Base-by-base conservation (phyloP, 805 yeast species). In the Nakazawaea pomicola region DNA sequence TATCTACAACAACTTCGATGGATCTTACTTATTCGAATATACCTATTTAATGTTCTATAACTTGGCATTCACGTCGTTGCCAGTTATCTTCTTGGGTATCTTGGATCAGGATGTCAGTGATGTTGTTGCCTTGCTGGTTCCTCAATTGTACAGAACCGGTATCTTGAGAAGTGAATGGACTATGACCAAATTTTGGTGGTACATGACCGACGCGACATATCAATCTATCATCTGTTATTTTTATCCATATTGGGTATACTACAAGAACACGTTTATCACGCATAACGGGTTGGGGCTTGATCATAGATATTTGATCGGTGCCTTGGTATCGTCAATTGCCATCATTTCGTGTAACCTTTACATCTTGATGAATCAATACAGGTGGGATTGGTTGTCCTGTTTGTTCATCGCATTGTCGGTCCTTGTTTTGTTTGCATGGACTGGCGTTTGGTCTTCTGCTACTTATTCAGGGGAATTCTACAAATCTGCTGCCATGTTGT, bases 41-140 rank as follows among this genome's bases (percentile, higher is more conserved):
- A 84, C 95, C 17, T 82, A 74, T 55, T 70, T 85, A 61, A 80
- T 83, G 76, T 75, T 84, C 56, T 84, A 79, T 69, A 84, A 84
- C 57, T 70, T 85, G 66, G 87, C 88, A 4, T 84, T 84, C 54
- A 84, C 93, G 1, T 83, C 93, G 7, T 60, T 83, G 44, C 91
- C 95, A 4, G 84, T 84, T 34, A 82, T 84, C 36, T 70, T 80
- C 48, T 61, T 84, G 58, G 93, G 84, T 14, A 70, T 80, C 23
- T 62, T 83, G 33, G 95, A 84, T 57, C 91, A 84, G 56, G 93
- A 84, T 59, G 83, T 84, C 20, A 65, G 76, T 17, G 87, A 78
- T 51, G 66, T 69, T 39, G 78, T 81, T 11, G 75, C 86, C 3
- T 60, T 84, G 46, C 64, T 77, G 33, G 83, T 78, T 16, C 95